These are phyloP conservation scores for Exophiala sideris DNA, from an alignment of 2,329 filamentous ascomycete genomes.

Conservation along the genomic window DNA sequence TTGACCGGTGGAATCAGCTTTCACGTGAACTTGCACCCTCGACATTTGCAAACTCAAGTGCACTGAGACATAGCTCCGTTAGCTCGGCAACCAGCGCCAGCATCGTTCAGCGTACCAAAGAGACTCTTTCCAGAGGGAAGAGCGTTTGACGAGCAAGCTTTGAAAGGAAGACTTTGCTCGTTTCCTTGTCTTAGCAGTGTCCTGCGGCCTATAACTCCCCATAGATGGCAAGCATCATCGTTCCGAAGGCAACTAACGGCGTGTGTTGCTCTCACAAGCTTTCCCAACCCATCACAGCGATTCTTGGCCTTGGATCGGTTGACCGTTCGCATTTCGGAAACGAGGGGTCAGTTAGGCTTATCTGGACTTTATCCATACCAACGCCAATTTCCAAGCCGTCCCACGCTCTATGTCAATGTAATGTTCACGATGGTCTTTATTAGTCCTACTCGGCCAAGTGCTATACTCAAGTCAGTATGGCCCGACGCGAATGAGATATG, in stretches of 20 bases:
- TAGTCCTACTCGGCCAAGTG: slow-evolving; percentile 39
- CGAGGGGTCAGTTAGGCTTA: not conserved
- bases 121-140: not conserved
- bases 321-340: not conserved
- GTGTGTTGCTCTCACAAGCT: not conserved
- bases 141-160: not conserved
- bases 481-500: not conserved
- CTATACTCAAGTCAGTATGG: slow-evolving; percentile 28
- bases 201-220: not conserved
- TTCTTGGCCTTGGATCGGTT: not conserved
- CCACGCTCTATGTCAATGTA: not conserved
- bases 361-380: not conserved
- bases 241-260: not conserved
- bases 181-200: not conserved
- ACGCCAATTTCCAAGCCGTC: not conserved
- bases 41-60: not conserved
- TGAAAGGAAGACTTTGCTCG: not conserved
- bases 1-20: not conserved
- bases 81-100: not conserved
- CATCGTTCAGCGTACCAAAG: not conserved
- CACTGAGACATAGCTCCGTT: not conserved
- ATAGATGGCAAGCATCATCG: not conserved
- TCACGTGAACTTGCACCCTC: not conserved
- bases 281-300: not conserved
- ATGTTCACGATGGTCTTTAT: slow-evolving; percentile 5